A percentile compares a stretch with the other conserved stretches of the same genome.
Evolutionary conservation across 2,329 filamentous ascomycete genomes (phyloP).

Genomic region (Colletotrichum liaoningense): DNA sequence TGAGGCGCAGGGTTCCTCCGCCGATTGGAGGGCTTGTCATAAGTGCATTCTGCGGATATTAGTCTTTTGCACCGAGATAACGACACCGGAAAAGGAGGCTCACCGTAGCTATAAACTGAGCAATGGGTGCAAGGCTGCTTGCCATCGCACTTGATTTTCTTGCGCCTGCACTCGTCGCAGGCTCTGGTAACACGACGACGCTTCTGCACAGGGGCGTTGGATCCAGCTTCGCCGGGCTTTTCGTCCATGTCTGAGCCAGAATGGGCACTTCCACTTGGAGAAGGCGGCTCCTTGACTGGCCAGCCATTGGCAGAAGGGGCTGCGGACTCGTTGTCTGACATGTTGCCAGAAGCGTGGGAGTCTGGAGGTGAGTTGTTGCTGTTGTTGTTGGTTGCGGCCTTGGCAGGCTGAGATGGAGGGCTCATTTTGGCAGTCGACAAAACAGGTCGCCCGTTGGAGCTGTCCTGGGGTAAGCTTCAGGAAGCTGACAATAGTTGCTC

Average conservation of each 20-base stretch:
- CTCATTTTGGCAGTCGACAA: slow-evolving; percentile 34
- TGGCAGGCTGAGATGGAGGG: slow-evolving; percentile 30
- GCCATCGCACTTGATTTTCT: slow-evolving; percentile 90
- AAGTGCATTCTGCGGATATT: slow-evolving; percentile 80
- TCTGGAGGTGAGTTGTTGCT: slow-evolving; percentile 27
- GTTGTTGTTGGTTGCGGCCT: slow-evolving; percentile 17
- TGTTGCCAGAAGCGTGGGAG: slow-evolving; percentile 45
- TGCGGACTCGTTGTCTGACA: slow-evolving; percentile 57
- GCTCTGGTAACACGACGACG: slow-evolving; percentile 82
- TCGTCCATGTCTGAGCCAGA: slow-evolving; percentile 56
- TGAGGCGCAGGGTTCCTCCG: slow-evolving; percentile 91
- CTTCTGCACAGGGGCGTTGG: slow-evolving; percentile 76
- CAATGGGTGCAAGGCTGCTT: slow-evolving; percentile 95
- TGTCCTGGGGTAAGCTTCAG: background rate
- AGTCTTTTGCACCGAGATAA: slow-evolving; percentile 24
- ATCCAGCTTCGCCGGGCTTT: slow-evolving; percentile 45
- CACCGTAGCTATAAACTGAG: slow-evolving; percentile 98
- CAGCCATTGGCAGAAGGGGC: slow-evolving; percentile 48
- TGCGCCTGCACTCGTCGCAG: slow-evolving; percentile 84
- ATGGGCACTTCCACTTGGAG: slow-evolving; percentile 55
- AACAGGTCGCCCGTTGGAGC: background rate
- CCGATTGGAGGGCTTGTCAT: slow-evolving; percentile 93
- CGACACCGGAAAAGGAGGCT: too few species aligned
- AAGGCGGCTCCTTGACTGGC: slow-evolving; percentile 48
- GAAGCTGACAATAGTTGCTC: slow-evolving; percentile 7